These are phyloP conservation scores for Melastoma candidum DNA, from an alignment of 441 rosid species.

Conservation along the genomic window DNA sequence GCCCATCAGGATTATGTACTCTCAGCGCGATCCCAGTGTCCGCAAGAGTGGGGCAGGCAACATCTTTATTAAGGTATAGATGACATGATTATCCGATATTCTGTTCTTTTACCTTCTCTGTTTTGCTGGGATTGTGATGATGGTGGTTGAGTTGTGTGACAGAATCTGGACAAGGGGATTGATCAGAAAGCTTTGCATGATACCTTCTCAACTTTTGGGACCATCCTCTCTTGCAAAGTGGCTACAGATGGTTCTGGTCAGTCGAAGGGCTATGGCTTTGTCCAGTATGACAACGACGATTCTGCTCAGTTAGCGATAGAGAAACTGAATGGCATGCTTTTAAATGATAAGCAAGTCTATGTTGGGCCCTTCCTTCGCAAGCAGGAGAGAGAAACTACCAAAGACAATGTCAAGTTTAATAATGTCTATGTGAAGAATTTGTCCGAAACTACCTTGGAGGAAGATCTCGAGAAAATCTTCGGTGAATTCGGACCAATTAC, in stretches of 20 bases:
- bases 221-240: conserved; percentile 63
- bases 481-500: conserved; percentile 46
- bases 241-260: conserved; percentile 38
- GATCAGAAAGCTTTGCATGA: conserved; percentile 59
- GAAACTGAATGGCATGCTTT: conserved; percentile 53
- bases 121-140: too few species aligned
- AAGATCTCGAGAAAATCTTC: conserved; percentile 50
- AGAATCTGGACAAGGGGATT: conserved; percentile 43
- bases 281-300: conserved; percentile 60
- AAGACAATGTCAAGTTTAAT: conserved; percentile 35
- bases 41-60: conserved; percentile 61
- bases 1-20: conserved; percentile 70
- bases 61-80: conserved; percentile 43
- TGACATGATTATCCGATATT: too few species aligned
- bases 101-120: too few species aligned
- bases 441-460: conserved; percentile 44
- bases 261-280: conserved; percentile 62
- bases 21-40: conserved; percentile 65
- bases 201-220: conserved; percentile 51
- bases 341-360: conserved; percentile 62
- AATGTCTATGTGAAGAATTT: conserved; percentile 72
- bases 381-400: conserved; percentile 35
- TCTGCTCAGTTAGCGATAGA: conserved; percentile 46
- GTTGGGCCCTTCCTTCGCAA: conserved; percentile 39
- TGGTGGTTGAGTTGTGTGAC: too few species aligned